Evolutionary conservation across 1,139 yeast species (phyloP).

Genomic region (Yamadazyma aaseri): DNA sequence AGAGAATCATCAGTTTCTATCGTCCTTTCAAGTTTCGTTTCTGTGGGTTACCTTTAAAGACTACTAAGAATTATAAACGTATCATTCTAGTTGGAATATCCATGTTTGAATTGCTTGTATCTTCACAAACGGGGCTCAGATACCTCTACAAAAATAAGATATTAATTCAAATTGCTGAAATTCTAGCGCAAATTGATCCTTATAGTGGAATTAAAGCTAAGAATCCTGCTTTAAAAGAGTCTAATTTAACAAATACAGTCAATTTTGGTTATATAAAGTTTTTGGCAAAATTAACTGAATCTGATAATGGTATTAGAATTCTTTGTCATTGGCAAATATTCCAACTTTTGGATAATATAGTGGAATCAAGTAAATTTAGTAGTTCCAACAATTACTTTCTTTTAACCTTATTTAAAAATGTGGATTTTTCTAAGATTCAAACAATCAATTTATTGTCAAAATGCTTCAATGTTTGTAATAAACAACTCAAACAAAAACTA

Average conservation of each 20-base stretch:
- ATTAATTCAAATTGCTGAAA: conserved; percentile 82
- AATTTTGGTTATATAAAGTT: conserved; percentile 77
- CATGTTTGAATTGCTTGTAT: conserved; percentile 63
- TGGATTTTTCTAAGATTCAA: conserved; percentile 46
- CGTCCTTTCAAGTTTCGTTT: conserved; percentile 89
- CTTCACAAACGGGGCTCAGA: conserved; percentile 62
- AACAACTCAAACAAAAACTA: conserved; percentile 28
- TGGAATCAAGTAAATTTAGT: conserved; percentile 39
- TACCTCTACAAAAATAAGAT: conserved; percentile 73
- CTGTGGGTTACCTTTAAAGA: conserved; percentile 42
- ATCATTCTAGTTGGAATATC: conserved; percentile 74
- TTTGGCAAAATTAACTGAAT: conserved; percentile 67
- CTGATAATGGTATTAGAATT: conserved; percentile 61
- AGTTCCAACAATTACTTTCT: conserved; percentile 54
- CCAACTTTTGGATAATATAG: conserved; percentile 73
- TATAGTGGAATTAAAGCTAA: conserved; percentile 69
- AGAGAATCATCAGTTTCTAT: conserved; percentile 79
- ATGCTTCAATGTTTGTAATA: conserved; percentile 57
- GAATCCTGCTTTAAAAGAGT: conserved; percentile 70
- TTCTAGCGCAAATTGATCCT: conserved; percentile 84
- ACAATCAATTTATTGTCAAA: conserved; percentile 65
- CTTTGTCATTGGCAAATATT: conserved; percentile 83
- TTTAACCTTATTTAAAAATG: conserved; percentile 48
- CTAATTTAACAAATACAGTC: conserved; percentile 60
- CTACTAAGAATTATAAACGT: conserved; percentile 45